phyloP scores from a whole-genome alignment of 768 basidiomycete species.

The Leccinellum luteum region DNA sequence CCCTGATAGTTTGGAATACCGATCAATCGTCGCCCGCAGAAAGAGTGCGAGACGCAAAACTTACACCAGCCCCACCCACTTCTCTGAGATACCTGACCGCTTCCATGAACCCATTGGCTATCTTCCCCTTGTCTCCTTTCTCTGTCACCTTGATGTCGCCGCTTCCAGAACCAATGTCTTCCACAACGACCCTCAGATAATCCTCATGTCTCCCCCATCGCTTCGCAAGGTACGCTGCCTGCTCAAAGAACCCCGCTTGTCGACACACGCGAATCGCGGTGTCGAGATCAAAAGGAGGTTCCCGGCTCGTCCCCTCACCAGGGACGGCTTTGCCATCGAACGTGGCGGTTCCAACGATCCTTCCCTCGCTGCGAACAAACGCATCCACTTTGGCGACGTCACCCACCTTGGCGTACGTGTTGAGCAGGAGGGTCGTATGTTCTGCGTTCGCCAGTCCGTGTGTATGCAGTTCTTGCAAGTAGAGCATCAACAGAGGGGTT shows the following conservation, averaged over 20 bases:
- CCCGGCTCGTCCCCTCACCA: slow-evolving; percentile 47
- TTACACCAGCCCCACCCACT: slow-evolving; percentile 74
- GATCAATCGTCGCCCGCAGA: not conserved
- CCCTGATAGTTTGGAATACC: slow-evolving; percentile 48
- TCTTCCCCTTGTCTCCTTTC: slow-evolving; percentile 36
- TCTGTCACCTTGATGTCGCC: slow-evolving; percentile 7
- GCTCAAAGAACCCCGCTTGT: slow-evolving; percentile 94
- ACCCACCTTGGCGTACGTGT: slow-evolving; percentile 96
- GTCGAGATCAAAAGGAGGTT: slow-evolving; percentile 94
- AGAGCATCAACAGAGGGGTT: slow-evolving; percentile 92
- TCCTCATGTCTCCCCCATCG: slow-evolving; percentile 92
- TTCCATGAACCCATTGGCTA: slow-evolving; percentile 50
- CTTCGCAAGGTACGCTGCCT: slow-evolving; percentile 89
- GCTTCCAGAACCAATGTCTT: slow-evolving; percentile 61
- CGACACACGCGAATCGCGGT: slow-evolving; percentile 96
- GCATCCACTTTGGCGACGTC: slow-evolving; percentile 84
- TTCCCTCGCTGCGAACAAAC: slow-evolving; percentile 88
- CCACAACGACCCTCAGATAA: slow-evolving; percentile 89
- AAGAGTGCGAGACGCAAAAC: slow-evolving; percentile 29
- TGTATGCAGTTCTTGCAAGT: slow-evolving; percentile 92
- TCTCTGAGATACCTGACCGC: slow-evolving; percentile 79
- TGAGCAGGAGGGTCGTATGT: slow-evolving; percentile 93
- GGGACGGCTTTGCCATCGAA: slow-evolving; percentile 20
- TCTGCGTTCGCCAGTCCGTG: slow-evolving; percentile 90
- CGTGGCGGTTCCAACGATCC: slow-evolving; percentile 31